Evolutionary conservation across 257 asterid genomes (phyloP).

Genomic region (Gentiana dahurica): DNA sequence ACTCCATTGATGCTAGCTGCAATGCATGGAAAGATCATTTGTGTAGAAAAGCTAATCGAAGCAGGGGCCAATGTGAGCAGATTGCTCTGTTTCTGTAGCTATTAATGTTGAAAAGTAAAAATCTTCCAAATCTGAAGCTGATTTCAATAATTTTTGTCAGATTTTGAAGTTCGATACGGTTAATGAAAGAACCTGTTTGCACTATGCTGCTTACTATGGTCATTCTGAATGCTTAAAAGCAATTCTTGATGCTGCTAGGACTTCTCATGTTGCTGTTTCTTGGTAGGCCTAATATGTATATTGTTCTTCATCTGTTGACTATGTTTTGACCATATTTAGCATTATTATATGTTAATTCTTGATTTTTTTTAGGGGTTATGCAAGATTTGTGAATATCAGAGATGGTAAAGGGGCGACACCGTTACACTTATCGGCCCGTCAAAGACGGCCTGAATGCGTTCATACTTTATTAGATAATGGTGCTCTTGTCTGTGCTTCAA

Average conservation of each 20-base stretch:
- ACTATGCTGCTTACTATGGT: constrained; percentile 93
- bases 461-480: constrained; percentile 67
- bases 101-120: no score
- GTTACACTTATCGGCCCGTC: constrained; percentile 89
- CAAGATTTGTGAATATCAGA: constrained; percentile 84
- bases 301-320: not conserved
- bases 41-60: constrained; percentile 74
- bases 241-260: constrained; percentile 73
- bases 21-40: constrained; percentile 89
- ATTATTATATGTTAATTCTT: not conserved
- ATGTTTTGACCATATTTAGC: no score
- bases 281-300: constrained; percentile 37
- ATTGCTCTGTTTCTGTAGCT: constrained; percentile 2
- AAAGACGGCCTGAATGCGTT: constrained; percentile 61
- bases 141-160: constrained; percentile 28
- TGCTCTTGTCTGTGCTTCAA: constrained; percentile 81
- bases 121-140: constrained; percentile 1
- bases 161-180: constrained; percentile 81
- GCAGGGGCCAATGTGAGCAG: constrained; percentile 83
- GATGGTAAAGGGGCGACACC: constrained; percentile 97
- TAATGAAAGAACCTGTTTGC: constrained; percentile 91
- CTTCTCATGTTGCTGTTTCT: constrained; percentile 68
- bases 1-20: constrained; percentile 99
- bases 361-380: constrained; percentile 52
- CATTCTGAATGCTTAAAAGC: constrained; percentile 66